These are phyloP conservation scores for Kalaharituber pfeilii DNA, from an alignment of 2,329 filamentous ascomycete genomes.

Conservation along the genomic window DNA sequence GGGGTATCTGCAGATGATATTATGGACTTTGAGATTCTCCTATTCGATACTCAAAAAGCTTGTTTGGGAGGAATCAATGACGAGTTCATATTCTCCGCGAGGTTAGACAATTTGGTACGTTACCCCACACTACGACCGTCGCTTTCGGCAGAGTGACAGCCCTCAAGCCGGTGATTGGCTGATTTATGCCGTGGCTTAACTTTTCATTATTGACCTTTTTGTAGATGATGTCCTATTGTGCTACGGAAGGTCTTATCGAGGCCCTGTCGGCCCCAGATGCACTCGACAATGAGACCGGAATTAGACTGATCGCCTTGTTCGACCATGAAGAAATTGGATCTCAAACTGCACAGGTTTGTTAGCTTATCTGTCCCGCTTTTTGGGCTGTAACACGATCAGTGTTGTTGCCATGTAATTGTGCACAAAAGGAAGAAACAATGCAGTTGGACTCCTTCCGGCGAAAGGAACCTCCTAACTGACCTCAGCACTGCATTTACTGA, in stretches of 20 bases:
- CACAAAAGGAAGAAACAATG: no score
- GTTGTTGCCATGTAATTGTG: background rate
- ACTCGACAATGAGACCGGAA: conserved; percentile 59
- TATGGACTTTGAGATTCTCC: conserved; percentile 86
- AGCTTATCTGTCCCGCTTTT: background rate
- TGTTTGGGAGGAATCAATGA: conserved; percentile 78
- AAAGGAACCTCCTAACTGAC: no score
- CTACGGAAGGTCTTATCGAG: conserved; percentile 64
- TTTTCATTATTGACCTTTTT: background rate
- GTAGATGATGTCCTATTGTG: conserved; percentile 74
- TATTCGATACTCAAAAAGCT: conserved; percentile 88
- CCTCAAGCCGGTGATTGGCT: background rate
- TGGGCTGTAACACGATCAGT: no score
- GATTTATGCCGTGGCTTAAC: no score
- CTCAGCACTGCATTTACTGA: no score
- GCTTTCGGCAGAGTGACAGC: background rate
- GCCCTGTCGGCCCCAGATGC: conserved; percentile 48
- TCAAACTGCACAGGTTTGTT: conserved; percentile 51
- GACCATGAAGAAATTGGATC: conserved; percentile 97
- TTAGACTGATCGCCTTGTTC: conserved; percentile 85
- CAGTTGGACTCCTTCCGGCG: no score
- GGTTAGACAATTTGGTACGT: conserved; percentile 58
- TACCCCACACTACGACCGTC: background rate
- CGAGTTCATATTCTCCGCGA: conserved; percentile 90
- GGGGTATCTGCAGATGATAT: conserved; percentile 53